A percentile compares a stretch with the other conserved stretches of the same genome.
phyloP scores from a whole-genome alignment of 352 stramenopile genomes.

The Lagenidium sp. region DNA sequence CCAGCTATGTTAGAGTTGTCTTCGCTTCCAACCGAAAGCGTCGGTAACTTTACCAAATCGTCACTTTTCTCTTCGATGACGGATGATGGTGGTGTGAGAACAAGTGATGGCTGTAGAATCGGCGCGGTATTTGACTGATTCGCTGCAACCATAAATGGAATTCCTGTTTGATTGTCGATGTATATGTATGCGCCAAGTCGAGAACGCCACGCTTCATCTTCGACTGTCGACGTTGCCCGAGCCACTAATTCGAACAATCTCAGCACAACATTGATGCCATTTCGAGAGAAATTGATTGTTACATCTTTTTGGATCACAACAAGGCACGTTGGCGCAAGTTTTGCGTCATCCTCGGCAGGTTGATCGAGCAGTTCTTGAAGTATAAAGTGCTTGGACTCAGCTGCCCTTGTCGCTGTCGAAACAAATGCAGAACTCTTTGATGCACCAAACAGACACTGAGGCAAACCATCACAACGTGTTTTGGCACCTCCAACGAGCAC shows the following conservation, averaged over 20 bases:
- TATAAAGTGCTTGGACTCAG: constrained; percentile 81
- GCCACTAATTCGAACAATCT: constrained; percentile 70
- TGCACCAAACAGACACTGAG: constrained; percentile 58
- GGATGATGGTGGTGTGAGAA: constrained; percentile 5
- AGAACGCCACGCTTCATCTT: constrained; percentile 23
- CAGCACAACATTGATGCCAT: constrained; percentile 76
- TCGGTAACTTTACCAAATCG: constrained; percentile 16
- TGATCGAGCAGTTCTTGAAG: constrained; percentile 65
- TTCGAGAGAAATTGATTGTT: constrained; percentile 75
- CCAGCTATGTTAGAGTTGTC: constrained; percentile 6
- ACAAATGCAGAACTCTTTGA: constrained; percentile 62
- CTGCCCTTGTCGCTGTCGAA: constrained; percentile 44
- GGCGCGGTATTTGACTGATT: constrained; percentile 6
- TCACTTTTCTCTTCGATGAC: constrained; percentile 10
- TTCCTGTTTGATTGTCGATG: constrained; percentile 81
- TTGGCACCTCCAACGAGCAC: constrained; percentile 44
- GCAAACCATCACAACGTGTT: constrained; percentile 58
- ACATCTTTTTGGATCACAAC: constrained; percentile 74
- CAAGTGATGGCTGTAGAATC: no score
- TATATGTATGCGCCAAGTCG: constrained; percentile 79
- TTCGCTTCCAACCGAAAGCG: constrained; percentile 17
- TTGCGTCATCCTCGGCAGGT: constrained; percentile 34
- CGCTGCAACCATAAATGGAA: constrained; percentile 61
- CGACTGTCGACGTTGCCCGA: constrained; percentile 30
- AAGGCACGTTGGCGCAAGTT: constrained; percentile 55